Evolutionary conservation across 805 yeast genomes (phyloP).

Genomic region (Candida mattraensis): DNA sequence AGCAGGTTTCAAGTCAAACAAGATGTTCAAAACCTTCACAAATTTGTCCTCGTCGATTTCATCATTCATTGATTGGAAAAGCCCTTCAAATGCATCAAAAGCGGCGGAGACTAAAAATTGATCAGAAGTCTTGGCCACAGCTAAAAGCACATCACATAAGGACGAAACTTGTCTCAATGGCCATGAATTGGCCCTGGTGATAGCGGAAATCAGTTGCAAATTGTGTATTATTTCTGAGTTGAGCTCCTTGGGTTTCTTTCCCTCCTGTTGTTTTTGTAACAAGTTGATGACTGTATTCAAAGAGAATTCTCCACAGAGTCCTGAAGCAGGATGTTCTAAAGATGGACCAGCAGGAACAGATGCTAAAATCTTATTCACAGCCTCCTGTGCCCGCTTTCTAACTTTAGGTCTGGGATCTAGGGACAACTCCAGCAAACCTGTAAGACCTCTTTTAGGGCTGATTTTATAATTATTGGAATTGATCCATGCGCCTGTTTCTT

Average conservation of each 20-base stretch:
- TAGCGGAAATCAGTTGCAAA: conserved; percentile 70
- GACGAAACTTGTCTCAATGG: conserved; percentile 66
- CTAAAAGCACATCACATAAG: conserved; percentile 74
- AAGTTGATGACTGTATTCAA: conserved; percentile 52
- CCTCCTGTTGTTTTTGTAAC: conserved; percentile 38
- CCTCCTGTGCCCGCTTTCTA: conserved; percentile 91
- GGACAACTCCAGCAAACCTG: conserved; percentile 74
- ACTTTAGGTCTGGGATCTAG: conserved; percentile 93
- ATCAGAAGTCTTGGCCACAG: conserved; percentile 77
- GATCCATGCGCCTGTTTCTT: conserved; percentile 79
- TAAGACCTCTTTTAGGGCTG: conserved; percentile 80
- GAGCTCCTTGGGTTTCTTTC: conserved; percentile 41
- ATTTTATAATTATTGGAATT: conserved; percentile 47
- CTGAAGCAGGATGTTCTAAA: conserved; percentile 75
- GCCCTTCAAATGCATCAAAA: conserved; percentile 78
- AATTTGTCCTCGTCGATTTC: conserved; percentile 60
- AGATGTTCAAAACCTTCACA: conserved; percentile 60
- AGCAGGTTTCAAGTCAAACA: conserved; percentile 80
- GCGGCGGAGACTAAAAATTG: conserved; percentile 82
- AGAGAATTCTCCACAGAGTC: conserved; percentile 65
- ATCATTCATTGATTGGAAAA: conserved; percentile 62
- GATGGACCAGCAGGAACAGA: conserved; percentile 77
- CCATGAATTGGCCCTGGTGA: conserved; percentile 80
- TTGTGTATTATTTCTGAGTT: conserved; percentile 67
- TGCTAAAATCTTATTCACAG: conserved; percentile 62